Evolutionary conservation across 2,329 filamentous ascomycete genomes (phyloP).

Genomic region (Neurospora sp.): DNA sequence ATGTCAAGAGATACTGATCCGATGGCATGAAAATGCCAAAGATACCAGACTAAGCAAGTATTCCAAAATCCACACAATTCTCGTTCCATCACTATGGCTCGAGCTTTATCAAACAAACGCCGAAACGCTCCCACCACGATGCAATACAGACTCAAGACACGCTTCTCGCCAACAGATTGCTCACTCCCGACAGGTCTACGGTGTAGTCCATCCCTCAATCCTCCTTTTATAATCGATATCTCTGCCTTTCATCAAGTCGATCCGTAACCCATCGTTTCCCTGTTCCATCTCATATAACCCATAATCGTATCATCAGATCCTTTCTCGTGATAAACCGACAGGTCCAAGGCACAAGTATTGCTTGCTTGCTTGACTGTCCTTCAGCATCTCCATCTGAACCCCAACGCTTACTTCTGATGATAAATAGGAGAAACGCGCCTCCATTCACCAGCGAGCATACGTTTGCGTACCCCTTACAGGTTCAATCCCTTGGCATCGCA

Average conservation of each 20-base stretch:
- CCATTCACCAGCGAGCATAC: not conserved
- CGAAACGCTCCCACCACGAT: not conserved
- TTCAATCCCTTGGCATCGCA: conserved; percentile 33
- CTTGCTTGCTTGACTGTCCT: not conserved
- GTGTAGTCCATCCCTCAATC: not conserved
- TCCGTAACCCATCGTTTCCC: not conserved
- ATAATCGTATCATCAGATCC: not conserved
- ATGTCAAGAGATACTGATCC: not conserved
- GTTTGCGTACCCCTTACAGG: not conserved
- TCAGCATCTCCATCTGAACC: not conserved
- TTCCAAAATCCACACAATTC: not conserved
- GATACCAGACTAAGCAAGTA: not conserved
- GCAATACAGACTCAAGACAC: not conserved
- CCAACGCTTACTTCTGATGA: not conserved
- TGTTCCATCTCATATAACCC: not conserved
- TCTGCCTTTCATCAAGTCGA: not conserved
- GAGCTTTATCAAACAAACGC: not conserved
- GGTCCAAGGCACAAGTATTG: not conserved
- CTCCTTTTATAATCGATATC: not conserved
- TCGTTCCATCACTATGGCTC: not conserved
- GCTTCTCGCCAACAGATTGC: not conserved
- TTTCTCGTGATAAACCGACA: not conserved
- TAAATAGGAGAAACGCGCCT: not conserved
- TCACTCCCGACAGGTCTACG: not conserved
- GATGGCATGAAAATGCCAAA: too few relatives aligned